A percentile compares a stretch with the other conserved stretches of the same genome.
Evolutionary conservation across 441 rosid species (phyloP).

Genomic region (Raphanus hybrid): DNA sequence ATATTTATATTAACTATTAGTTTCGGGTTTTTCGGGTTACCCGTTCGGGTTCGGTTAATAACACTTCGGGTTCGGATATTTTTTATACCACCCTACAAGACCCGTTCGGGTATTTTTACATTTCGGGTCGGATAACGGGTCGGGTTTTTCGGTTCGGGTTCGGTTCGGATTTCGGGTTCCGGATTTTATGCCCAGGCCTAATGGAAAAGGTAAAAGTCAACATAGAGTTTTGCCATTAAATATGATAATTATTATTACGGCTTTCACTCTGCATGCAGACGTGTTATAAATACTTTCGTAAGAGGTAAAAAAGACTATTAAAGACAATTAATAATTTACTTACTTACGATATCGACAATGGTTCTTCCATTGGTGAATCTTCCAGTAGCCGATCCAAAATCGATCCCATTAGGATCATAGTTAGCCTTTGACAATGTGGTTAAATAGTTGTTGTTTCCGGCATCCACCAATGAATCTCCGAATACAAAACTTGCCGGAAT

Average conservation of each 20-base stretch:
- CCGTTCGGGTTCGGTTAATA: no score
- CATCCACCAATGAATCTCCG: constrained; percentile 81
- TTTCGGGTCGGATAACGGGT: no score
- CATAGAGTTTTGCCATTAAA: constrained; percentile 9
- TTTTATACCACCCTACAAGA: no score
- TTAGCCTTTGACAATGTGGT: constrained; percentile 68
- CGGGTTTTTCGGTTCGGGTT: no score
- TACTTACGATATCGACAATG: constrained; percentile 67
- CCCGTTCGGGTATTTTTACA: no score
- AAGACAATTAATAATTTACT: background rate
- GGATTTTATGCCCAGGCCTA: no score
- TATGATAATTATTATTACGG: constrained; percentile 15
- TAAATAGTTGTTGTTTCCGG: constrained; percentile 80
- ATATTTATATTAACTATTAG: no score
- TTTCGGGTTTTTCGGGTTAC: no score
- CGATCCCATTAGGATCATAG: constrained; percentile 70
- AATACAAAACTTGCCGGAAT: constrained; percentile 66
- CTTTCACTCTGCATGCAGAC: constrained; percentile 17
- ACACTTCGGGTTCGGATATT: no score
- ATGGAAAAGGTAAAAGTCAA: constrained; percentile 4
- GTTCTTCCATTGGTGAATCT: constrained; percentile 83
- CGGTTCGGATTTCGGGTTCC: no score
- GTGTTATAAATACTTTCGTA: background rate
- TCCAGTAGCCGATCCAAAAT: constrained; percentile 70
- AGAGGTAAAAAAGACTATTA: background rate